phyloP scores from a whole-genome alignment of 441 rosid species.

The Raphanus hybrid region DNA sequence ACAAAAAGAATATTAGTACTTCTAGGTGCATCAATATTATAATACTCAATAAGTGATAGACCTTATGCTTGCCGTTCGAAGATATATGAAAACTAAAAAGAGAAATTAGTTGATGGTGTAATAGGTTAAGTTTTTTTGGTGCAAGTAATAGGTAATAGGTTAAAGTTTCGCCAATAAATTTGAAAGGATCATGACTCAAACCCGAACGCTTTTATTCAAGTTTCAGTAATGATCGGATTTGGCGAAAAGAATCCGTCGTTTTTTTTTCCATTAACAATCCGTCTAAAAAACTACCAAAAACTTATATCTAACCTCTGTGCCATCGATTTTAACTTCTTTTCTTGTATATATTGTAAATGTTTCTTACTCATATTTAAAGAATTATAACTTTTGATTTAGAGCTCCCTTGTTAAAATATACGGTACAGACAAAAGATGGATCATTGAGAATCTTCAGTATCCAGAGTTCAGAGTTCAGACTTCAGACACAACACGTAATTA shows the following conservation, averaged over 20 bases:
- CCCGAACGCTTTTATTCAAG: neutral
- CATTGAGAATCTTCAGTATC: neutral
- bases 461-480: constrained; percentile 4
- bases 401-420: neutral
- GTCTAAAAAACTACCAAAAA: no score
- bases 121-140: no score
- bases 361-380: neutral
- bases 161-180: neutral
- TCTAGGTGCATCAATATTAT: constrained; percentile 33
- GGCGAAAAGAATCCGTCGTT: neutral
- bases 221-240: neutral
- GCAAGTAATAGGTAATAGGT: no score
- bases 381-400: neutral
- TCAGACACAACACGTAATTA: neutral
- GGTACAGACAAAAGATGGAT: neutral
- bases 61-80: neutral
- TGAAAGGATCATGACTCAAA: neutral
- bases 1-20: constrained; percentile 32
- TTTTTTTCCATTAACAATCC: no score
- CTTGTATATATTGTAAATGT: neutral
- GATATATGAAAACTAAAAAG: neutral
- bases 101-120: neutral
- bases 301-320: neutral
- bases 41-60: neutral
- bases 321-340: neutral